Percentiles rank a stretch among this genome's conserved stretches.
These are phyloP conservation scores for Ophiorrhiza pumila DNA, from an alignment of 257 asterid genomes.

Conservation along the genomic window DNA sequence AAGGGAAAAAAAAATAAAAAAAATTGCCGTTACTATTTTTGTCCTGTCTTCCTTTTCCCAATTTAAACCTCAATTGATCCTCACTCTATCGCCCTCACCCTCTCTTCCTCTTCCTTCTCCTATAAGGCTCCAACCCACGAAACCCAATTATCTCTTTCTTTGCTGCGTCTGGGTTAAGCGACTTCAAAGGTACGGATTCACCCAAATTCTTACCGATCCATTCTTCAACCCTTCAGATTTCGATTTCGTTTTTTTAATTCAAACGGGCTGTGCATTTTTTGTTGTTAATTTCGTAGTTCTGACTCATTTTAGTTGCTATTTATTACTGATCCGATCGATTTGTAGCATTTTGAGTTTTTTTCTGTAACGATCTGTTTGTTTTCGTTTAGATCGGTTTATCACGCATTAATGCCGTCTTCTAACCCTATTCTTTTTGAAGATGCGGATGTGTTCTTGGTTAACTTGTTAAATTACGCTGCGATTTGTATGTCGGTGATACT, in stretches of 20 bases:
- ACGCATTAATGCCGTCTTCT: neutral
- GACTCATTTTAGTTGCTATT: neutral
- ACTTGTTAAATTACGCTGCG: neutral
- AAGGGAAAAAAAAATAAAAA: too few species aligned
- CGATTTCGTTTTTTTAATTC: neutral
- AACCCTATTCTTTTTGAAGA: neutral
- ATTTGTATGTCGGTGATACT: neutral
- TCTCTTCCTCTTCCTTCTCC: neutral
- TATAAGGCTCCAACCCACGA: too few species aligned
- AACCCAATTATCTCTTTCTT: neutral
- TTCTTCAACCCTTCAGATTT: slow-evolving; percentile 5
- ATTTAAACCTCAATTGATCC: slow-evolving; percentile 11
- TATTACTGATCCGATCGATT: slow-evolving; percentile 5
- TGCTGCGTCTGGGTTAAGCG: slow-evolving; percentile 19
- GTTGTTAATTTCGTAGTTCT: neutral
- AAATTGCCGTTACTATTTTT: too few species aligned
- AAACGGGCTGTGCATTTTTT: neutral
- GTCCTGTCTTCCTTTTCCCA: too few species aligned
- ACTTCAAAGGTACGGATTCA: slow-evolving; percentile 11
- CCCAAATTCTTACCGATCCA: neutral
- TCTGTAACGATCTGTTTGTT: slow-evolving; percentile 6
- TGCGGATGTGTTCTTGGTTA: neutral
- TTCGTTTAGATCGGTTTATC: slow-evolving; percentile 12
- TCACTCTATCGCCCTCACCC: neutral
- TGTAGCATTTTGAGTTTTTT: neutral